Base-by-base conservation (phyloP, 371 early-diverging fungal species). In the Mucor velutinosus region DNA sequence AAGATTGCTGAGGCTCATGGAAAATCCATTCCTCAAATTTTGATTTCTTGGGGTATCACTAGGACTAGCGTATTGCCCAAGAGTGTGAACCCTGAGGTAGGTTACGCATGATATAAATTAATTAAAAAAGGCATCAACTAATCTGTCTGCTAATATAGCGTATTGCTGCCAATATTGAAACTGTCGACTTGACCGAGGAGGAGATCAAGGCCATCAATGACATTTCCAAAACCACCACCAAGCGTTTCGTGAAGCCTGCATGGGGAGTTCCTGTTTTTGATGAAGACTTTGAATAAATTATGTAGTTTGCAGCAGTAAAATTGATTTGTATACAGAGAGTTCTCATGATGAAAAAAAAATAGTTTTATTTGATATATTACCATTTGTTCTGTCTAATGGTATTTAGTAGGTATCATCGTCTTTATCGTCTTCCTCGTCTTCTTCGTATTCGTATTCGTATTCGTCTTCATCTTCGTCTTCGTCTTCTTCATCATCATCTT, bases 11-110 rank as follows among this genome's bases (percentile, higher is more conserved):
- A 84, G 55, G 79, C 79, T 19, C 84, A 89, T 67, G 66, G 75
- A 15, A 87, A 84, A 60, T 81, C 92, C 0, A 81, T 91, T 1
- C 90, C 94, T 8, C 94, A 95, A 73, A 86, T 93, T 43, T 73
- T 91, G 12, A 72, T 95, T 23, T 87, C 90, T 25, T 96, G 95
- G 94, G 87, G 83, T n/a, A 69, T 88, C 56, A 79, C 92, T 62
- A 88, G 92, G 33, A 70, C 73, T 3, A 75, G 72, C 19, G 84
- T 84, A 7, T 73, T 88, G 60, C 89, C 89, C 33, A 88, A 88
- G 76, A 80, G 82, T 64, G 79, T 78, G 11, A 80, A 72, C 15
- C 71, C 81, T 57, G 71, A 76, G 53, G 82, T 81, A 81, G 62
- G 66, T 27, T 39, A 23, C 15, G 41, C 25, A 27, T 41, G 23